Base-by-base conservation (phyloP, 1,139 yeast genomes). In the Candida neerlandica region DNA sequence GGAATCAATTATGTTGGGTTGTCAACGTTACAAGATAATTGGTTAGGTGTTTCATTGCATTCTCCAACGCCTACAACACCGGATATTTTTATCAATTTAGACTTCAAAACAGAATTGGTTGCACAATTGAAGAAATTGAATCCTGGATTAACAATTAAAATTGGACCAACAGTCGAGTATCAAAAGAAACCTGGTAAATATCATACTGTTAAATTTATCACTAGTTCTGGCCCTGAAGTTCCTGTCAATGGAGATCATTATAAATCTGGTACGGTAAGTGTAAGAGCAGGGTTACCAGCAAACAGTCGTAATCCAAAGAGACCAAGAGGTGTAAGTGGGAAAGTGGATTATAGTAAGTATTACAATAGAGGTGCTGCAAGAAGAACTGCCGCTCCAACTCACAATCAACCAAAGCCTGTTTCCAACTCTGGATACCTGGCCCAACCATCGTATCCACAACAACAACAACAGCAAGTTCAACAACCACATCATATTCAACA, bases 131-230 rank as follows among this genome's bases (percentile, higher is more conserved):
- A 84, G 63, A 80, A 79, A 55, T 59, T 86, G 45, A 84, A 85
- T 57, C 79, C 81, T 5, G 78, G 80, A 0, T 70, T 89, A 38
- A 73, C 77, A 6, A 78, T 95, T 43, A 80, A 79, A 46, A 80
- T 95, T 56, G 95, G 86, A 2, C 81, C 89, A 5, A 81, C 89
- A 0, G 80, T 95, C 51, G 82, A 81, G 53, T 95, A 94, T 67
- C 89, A 86, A 68, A 95, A 94, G 78, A 94, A 92, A 64, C 91
- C 97, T 0, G 96, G 96, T 3, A 87, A 86, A 64, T 72, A 79
- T 53, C 94, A 90, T 52, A 67, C 80, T 3, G 86, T 95, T 55
- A 92, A 89, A 65, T 82, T 87, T 59, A 81, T 77, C 43, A 65
- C 76, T 43, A 86, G 85, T 48, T 76, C 73, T 33, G 69, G 83